Evolutionary conservation across 179 eudicot genomes (phyloP), one percentile per base, ranked within the genome.

Genomic region (Beta corolliflora): DNA sequence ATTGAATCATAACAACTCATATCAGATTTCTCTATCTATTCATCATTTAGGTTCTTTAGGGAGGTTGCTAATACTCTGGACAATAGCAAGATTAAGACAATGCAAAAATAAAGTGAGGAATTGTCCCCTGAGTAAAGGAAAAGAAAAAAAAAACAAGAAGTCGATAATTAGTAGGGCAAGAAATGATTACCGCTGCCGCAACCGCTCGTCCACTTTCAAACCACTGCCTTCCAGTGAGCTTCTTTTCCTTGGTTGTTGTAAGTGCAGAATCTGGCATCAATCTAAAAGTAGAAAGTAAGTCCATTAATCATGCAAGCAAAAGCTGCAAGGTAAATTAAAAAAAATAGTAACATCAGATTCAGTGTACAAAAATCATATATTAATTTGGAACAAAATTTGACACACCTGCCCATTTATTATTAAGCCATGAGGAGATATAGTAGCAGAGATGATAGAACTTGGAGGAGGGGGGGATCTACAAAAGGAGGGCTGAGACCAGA

Each of bases 231-330:
- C 99, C 99, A 0, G 90, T 72, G 36, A 95, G 88, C 85, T 86
- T 95, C 91, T 92, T 95, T 82, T 95, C 99, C 91, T 95, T 95
- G 78, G 92, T 78, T 45, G 87, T 87, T 66, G 91, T 41, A 79
- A 95, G 98, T 76, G 93, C 98, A n/a, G 97, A 86, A 81, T 94
- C 99, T 15, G 99, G 98, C 97, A 95, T 92, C 67, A 92, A 80
- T 93, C 99, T 95, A 85, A 85, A 71, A 75, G 73, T 70, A 71
- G 52, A 75, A 58, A 59, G 19, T 83, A 77, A 55, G 60, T 80
- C 8, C 56, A 41, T 76, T 21, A 75, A 63, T 75, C 70, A 50
- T 21, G 9, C 52, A 60, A 78, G 31, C 10, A 61, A 72, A 21
- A 78, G 58, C 50, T 60, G 13, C 21, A 53, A 75, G 29, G 41